A percentile compares a stretch with the other conserved stretches of the same genome.
phyloP scores from a whole-genome alignment of 306 rosid species.

The Dryas octopetala region DNA sequence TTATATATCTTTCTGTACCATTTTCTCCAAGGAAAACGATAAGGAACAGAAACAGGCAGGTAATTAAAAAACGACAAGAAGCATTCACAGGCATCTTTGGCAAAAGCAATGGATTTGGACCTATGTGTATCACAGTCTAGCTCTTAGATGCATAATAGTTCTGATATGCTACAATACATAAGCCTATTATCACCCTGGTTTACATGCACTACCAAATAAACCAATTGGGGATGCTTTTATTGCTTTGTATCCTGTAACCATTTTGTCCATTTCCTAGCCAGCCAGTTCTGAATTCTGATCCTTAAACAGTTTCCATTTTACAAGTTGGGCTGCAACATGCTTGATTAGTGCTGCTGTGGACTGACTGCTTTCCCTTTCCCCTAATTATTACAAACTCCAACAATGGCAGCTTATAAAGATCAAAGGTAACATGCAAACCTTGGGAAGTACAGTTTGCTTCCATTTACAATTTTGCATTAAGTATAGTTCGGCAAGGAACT shows the following conservation, averaged over 20 bases:
- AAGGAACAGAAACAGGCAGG: not conserved
- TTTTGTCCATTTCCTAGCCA: conserved; percentile 2
- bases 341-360: no score
- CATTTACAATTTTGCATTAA: not conserved
- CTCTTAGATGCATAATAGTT: not conserved
- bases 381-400: not conserved
- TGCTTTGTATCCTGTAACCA: not conserved
- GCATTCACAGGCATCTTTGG: not conserved
- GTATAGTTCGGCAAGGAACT: not conserved
- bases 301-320: not conserved
- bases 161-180: no score
- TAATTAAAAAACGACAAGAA: conserved; percentile 14
- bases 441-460: not conserved
- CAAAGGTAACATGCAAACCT: not conserved
- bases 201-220: no score
- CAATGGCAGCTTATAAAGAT: conserved; percentile 5
- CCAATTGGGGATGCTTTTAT: not conserved
- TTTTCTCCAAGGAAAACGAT: not conserved
- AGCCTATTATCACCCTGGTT: no score
- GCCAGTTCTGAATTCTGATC: not conserved
- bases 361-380: not conserved
- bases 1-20: not conserved
- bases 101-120: not conserved
- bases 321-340: not conserved
- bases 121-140: not conserved